Conservation (phyloP, 1,284 basidiomycete genomes). For the Malassezia yamatoensis region DNA sequence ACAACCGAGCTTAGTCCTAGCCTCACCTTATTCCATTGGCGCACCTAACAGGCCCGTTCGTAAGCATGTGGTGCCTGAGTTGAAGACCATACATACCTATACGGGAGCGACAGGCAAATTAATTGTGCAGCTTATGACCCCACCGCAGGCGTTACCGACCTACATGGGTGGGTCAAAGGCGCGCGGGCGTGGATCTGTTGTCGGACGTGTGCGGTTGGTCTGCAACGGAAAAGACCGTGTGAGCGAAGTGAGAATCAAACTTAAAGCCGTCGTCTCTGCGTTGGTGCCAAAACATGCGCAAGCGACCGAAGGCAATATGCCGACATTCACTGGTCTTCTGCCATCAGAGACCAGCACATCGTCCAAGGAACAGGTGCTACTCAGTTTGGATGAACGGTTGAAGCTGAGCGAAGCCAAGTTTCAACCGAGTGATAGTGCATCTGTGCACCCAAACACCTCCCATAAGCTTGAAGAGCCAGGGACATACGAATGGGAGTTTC, state of each 20-base stretch:
- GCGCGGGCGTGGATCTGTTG: constrained; percentile 29
- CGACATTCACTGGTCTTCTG: constrained; percentile 12
- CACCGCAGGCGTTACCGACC: constrained; percentile 31
- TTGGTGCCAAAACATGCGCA: constrained; percentile 19
- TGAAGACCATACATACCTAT: constrained; percentile 15
- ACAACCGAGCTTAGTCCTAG: not conserved
- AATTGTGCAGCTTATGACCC: constrained; percentile 13
- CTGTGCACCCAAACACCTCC: not conserved
- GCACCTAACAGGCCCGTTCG: too few species aligned
- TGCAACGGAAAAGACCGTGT: constrained; percentile 21
- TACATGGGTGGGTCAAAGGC: constrained; percentile 35
- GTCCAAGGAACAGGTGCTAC: constrained; percentile 20
- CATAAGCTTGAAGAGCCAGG: constrained; percentile 13
- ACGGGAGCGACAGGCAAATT: constrained; percentile 12
- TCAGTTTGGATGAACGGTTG: constrained; percentile 27
- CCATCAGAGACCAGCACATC: constrained; percentile 7
- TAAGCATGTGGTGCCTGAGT: not conserved
- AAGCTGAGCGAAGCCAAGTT: constrained; percentile 15
- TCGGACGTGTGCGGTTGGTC: constrained; percentile 21
- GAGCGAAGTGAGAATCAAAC: constrained; percentile 25
- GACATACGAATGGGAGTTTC: constrained; percentile 22
- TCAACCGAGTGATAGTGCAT: constrained; percentile 4
- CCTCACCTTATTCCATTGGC: too few species aligned
- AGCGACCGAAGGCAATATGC: constrained; percentile 21
- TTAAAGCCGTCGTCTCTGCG: constrained; percentile 21